These are phyloP conservation scores for Lepidium africanum DNA, from an alignment of 345 rosid species.

Conservation along the genomic window DNA sequence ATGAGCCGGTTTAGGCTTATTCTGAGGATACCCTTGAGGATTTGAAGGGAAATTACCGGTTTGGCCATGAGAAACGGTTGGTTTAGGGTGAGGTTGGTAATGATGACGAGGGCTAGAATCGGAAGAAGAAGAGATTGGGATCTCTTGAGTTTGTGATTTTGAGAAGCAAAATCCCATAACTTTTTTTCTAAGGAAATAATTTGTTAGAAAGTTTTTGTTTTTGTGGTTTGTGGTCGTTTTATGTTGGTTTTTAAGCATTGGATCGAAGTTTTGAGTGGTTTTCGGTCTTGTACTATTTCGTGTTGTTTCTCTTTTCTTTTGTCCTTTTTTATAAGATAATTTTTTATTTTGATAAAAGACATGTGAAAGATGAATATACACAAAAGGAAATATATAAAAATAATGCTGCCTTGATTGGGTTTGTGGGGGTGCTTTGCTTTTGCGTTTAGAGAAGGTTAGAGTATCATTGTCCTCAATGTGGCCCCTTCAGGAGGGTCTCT, in stretches of 20 bases:
- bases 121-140: constrained; percentile 54
- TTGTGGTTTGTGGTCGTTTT: background rate
- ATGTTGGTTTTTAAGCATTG: constrained; percentile 1
- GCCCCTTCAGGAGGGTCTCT: constrained; percentile 6
- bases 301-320: background rate
- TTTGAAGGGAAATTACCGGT: background rate
- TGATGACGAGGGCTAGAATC: constrained; percentile 32
- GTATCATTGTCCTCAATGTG: constrained; percentile 8
- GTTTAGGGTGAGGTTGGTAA: constrained; percentile 25
- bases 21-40: background rate
- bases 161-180: constrained; percentile 52
- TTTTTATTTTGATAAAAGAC: too few relatives aligned
- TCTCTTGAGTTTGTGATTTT: constrained; percentile 33
- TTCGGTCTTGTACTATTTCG: constrained; percentile 9
- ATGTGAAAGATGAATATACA: background rate
- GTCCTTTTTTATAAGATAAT: background rate
- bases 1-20: background rate
- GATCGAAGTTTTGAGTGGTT: constrained; percentile 10
- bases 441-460: constrained; percentile 20
- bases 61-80: background rate
- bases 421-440: constrained; percentile 27
- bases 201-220: constrained; percentile 3
- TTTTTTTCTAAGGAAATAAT: background rate
- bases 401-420: background rate
- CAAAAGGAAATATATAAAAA: background rate